A percentile compares a stretch with the other conserved stretches of the same genome.
Evolutionary conservation across 805 yeast genomes (phyloP).

Genomic region (Ogataea allantospora): DNA sequence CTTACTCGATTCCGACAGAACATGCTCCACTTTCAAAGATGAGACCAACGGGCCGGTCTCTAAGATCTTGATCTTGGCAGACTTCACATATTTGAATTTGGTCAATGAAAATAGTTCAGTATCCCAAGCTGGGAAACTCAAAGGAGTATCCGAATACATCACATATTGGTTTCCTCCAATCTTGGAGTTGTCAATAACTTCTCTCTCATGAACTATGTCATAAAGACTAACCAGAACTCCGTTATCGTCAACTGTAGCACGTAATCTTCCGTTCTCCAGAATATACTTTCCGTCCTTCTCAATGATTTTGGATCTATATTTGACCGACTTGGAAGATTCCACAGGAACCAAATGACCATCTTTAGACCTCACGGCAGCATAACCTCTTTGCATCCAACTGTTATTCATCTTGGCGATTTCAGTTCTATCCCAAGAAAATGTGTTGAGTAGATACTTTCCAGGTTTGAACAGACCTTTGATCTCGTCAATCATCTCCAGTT

Average conservation of each 20-base stretch:
- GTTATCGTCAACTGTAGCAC: conserved; percentile 49
- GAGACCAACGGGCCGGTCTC: conserved; percentile 59
- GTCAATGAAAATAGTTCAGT: conserved; percentile 87
- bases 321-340: conserved; percentile 21
- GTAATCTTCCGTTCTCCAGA: conserved; percentile 60
- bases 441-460: conserved; percentile 38
- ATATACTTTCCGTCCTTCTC: conserved; percentile 39
- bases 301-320: conserved; percentile 51
- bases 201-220: conserved; percentile 59
- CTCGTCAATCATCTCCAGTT: conserved; percentile 49
- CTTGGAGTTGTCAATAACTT: conserved; percentile 58
- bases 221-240: conserved; percentile 61
- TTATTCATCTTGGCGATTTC: conserved; percentile 40
- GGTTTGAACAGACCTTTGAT: conserved; percentile 34
- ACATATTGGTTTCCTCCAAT: conserved; percentile 80
- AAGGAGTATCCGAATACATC: conserved; percentile 85
- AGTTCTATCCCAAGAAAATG: conserved; percentile 64
- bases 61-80: conserved; percentile 39
- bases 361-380: conserved; percentile 4
- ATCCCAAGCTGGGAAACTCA: conserved; percentile 96
- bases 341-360: conserved; percentile 4
- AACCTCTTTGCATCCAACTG: conserved; percentile 8
- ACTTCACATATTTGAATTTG: conserved; percentile 54
- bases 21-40: conserved; percentile 60
- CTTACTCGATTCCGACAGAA: conserved; percentile 54